Conservation (phyloP, 2,329 filamentous ascomycete species). For the Sclerotinia minor region DNA sequence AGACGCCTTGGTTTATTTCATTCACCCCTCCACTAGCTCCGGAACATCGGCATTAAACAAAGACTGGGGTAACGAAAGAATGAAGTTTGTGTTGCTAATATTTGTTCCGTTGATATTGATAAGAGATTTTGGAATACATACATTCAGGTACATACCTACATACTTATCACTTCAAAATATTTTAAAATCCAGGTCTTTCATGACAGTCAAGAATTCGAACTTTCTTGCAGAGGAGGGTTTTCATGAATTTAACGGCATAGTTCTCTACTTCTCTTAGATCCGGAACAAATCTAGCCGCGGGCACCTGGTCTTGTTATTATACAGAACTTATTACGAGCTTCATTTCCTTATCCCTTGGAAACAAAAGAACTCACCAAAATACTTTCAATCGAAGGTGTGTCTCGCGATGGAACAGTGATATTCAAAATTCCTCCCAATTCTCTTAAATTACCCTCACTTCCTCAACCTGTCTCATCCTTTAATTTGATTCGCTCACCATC, state of each 20-base stretch:
- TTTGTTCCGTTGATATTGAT: constrained; percentile 10
- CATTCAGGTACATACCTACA: not conserved
- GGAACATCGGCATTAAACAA: constrained; percentile 11
- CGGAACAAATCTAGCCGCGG: constrained; percentile 16
- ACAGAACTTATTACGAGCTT: not conserved
- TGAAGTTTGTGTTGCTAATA: constrained; percentile 1
- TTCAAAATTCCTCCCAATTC: not conserved
- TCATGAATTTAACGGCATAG: constrained; percentile 2
- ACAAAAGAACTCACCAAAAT: not conserved
- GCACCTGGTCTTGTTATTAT: not conserved
- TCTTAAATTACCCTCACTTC: constrained; percentile 1
- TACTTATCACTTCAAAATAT: not conserved
- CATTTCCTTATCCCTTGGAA: constrained; percentile 17
- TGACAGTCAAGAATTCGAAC: not conserved
- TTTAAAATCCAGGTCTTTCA: not conserved
- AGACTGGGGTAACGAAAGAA: constrained; percentile 8
- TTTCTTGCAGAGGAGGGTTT: not conserved
- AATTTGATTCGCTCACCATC: constrained; percentile 16
- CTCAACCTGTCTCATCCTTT: constrained; percentile 13
- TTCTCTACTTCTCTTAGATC: not conserved
- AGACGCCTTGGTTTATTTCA: constrained; percentile 11
- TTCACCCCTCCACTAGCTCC: constrained; percentile 14
- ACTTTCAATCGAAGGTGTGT: constrained; percentile 20
- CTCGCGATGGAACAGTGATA: constrained; percentile 19
- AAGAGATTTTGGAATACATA: constrained; percentile 15